Base-by-base conservation (phyloP, 176 grass and related monocot species). In the Olyra latifolia region DNA sequence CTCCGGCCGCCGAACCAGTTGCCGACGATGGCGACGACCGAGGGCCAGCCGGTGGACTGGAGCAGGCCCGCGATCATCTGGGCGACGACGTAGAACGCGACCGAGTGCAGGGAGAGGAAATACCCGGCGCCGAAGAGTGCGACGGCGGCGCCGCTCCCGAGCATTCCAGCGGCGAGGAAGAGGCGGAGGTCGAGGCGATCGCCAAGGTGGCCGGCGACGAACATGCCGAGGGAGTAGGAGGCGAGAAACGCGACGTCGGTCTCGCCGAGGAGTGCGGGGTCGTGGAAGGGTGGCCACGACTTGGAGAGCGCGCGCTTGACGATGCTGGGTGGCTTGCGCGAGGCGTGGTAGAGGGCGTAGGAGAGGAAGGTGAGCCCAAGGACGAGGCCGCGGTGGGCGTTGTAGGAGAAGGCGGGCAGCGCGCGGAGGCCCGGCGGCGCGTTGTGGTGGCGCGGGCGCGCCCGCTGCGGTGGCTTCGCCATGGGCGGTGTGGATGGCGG, bases 221-320 rank as follows among this genome's bases (percentile, higher is more conserved):
- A 91, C 88, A 94, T 91, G 73, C 88, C 91, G 53, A 91, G 43
- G 52, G 91, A 91, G 71, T 91, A 91, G 75, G 61, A 94, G 82
- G 88, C 80, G 75, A 91, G 91, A 79, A 94, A 91, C 0, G 91
- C 88, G 25, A 94, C 85, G 57, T 94, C 88, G 25, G 89, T 91
- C 75, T 87, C 88, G 29, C 91, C 85, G 58, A 94, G 88, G 79
- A 80, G 86, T 49, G 85, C 82, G 11, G 88, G 71, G 89, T 85
- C 82, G 29, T 77, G 15, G 76, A 79, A 89, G 24, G 82, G 80
- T 27, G 86, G 79, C 83, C 83, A 79, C 0, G 86, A 39, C 10
- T 81, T 38, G 15, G 88, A 75, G 78, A 93, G 85, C 71, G 84
- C 85, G 68, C 85, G 75, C 85, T 93, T 93, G 16, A 93, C 82